Percentiles rank a stretch among this genome's conserved stretches.
Evolutionary conservation across 2,329 filamentous ascomycete species (phyloP).

Genomic region (Calonectria pauciramosa): DNA sequence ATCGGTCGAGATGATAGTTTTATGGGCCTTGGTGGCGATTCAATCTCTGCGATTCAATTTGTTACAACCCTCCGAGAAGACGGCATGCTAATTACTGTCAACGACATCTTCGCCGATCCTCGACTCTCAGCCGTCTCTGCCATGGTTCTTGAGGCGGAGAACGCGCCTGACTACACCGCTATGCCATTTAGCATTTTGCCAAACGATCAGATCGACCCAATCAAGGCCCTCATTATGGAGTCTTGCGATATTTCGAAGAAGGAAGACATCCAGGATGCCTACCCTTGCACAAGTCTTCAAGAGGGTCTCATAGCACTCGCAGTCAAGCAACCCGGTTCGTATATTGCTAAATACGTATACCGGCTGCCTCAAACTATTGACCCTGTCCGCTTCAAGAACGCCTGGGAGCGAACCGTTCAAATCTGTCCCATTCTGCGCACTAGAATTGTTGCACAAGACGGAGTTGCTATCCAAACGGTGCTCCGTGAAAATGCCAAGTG

Average conservation of each 20-base stretch:
- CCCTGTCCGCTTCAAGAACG: neutral
- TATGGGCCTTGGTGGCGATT: conserved; percentile 64
- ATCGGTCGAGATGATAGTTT: conserved; percentile 61
- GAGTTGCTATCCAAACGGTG: neutral
- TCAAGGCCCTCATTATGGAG: neutral
- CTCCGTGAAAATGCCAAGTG: neutral
- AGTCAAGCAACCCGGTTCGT: conserved; percentile 16
- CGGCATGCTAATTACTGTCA: neutral
- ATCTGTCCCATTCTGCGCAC: conserved; percentile 8
- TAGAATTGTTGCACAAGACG: neutral
- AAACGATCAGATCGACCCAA: neutral
- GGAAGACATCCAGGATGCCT: conserved; percentile 44
- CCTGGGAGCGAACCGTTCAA: conserved; percentile 4
- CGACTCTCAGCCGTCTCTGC: conserved; percentile 1
- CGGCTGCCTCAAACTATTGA: neutral
- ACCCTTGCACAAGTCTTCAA: conserved; percentile 16
- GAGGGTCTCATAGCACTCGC: conserved; percentile 15
- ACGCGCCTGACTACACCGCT: neutral
- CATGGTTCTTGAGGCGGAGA: neutral
- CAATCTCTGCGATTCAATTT: conserved; percentile 63
- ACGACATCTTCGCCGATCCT: conserved; percentile 7
- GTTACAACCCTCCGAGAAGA: conserved; percentile 57
- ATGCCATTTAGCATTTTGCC: neutral
- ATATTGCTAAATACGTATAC: conserved; percentile 10
- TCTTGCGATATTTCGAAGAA: conserved; percentile 24